Conservation (phyloP, 176 grass and related monocot genomes). For the Luzula sylvatica region DNA sequence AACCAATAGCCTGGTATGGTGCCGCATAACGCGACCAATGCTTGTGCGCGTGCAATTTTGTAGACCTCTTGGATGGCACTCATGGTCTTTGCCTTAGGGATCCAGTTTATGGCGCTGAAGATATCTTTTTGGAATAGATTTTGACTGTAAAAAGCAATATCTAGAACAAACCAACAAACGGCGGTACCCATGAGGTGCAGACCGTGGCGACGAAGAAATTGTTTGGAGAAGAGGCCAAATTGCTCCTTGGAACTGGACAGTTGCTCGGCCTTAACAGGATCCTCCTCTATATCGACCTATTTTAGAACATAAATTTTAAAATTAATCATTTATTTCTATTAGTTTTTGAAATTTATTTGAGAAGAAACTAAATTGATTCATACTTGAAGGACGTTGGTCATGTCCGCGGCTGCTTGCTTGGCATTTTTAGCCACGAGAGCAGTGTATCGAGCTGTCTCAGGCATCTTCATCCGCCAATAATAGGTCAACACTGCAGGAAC, state of each 20-base stretch:
- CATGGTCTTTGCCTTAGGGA: conserved; percentile 21
- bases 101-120: conserved; percentile 17
- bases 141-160: conserved; percentile 60
- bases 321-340: not conserved
- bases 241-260: not conserved
- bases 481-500: conserved; percentile 50
- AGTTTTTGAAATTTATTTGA: not conserved
- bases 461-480: conserved; percentile 72
- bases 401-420: conserved; percentile 29
- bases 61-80: conserved; percentile 34
- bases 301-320: conserved; percentile 11
- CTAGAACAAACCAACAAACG: conserved; percentile 53
- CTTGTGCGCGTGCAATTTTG: conserved; percentile 27
- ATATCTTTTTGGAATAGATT: conserved; percentile 77
- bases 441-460: conserved; percentile 51
- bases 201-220: conserved; percentile 35
- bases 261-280: not conserved
- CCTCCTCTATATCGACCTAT: conserved; percentile 13
- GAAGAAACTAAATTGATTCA: not conserved
- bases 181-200: conserved; percentile 39
- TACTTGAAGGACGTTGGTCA: conserved; percentile 29
- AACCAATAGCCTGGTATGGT: conserved; percentile 52
- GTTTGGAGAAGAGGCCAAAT: conserved; percentile 31
- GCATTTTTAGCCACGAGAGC: conserved; percentile 35
- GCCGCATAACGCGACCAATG: conserved; percentile 25